Evolutionary conservation across 75 land plant species (phyloP), one percentile per base, ranked within the genome.

Genomic region (Sequoia sempervirens): DNA sequence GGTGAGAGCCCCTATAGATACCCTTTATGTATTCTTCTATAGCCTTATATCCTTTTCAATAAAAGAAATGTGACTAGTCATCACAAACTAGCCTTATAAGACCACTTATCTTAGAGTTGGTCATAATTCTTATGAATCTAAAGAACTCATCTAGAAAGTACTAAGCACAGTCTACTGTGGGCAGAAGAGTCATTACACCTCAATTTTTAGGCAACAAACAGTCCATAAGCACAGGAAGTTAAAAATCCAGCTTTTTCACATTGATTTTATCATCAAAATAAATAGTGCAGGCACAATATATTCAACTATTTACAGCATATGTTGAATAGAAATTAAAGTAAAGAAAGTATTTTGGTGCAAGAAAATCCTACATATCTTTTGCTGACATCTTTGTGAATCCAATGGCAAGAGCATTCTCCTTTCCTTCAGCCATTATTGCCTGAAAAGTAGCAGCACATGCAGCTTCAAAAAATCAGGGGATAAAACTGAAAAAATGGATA

Each of bases 351-450:
- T 50, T 30, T 53, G 46, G n/a, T 81, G 20, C 32, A 41, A n/a
- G 61, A 47, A 47, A 17, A 72, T 82, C 98, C 87, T 87, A 97
- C 99, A 97, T 97, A 87, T 94, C 96, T 79, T 92, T 91, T n/a
- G 99, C 99, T 53, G 99, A 95, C 95, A 97, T 91, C 87, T 97
- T 97, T 75, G 99, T 97, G 85, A 94, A 97, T 32, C 99, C 99
- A 88, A 97, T 97, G n/a, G 99, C 99, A 61, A 97, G 91, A 64
- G 99, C 99, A 91, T 97, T 95, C 66, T 97, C 93, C 89, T 97
- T 97, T 84, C 99, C 99, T 88, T 97, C 98, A 72, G 99, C 99
- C 98, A 96, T 96, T 84, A 97, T 92, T 28, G 98, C 98, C 99
- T 97, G 91, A 45, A 50, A 91, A 41, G 20, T 47, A 81, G 72